phyloP scores from a whole-genome alignment of 2,329 filamentous ascomycete species.

The Plectosphaerella cucumerina region DNA sequence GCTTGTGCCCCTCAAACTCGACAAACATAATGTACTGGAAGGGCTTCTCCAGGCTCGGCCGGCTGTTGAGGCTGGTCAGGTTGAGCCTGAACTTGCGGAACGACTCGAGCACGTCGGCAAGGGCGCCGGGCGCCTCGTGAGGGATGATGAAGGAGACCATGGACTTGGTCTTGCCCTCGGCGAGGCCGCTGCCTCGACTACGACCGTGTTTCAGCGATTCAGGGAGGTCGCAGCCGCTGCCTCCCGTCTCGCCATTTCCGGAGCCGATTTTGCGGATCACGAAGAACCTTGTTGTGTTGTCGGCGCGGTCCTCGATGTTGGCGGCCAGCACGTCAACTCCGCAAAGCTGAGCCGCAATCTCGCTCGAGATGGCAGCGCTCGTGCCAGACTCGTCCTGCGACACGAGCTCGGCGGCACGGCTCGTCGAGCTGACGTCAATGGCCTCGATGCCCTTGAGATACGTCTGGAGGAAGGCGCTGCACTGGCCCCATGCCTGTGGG shows the following conservation, averaged over 20 bases:
- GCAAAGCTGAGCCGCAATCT: slow-evolving; percentile 65
- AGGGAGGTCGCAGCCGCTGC: background rate
- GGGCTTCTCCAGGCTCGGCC: slow-evolving; percentile 68
- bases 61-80: slow-evolving; percentile 83
- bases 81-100: slow-evolving; percentile 74
- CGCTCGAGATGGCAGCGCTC: slow-evolving; percentile 74
- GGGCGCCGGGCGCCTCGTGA: slow-evolving; percentile 72
- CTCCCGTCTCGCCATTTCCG: slow-evolving; percentile 5
- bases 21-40: slow-evolving; percentile 97
- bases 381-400: slow-evolving; percentile 52
- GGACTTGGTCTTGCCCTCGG: slow-evolving; percentile 51
- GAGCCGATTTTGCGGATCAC: slow-evolving; percentile 45
- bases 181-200: background rate
- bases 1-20: slow-evolving; percentile 69
- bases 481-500: slow-evolving; percentile 94
- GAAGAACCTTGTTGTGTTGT: slow-evolving; percentile 79
- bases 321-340: slow-evolving; percentile 65
- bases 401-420: slow-evolving; percentile 76
- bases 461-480: slow-evolving; percentile 66
- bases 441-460: slow-evolving; percentile 72
- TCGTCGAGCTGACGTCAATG: slow-evolving; percentile 82
- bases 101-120: slow-evolving; percentile 75
- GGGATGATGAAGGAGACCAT: slow-evolving; percentile 80
- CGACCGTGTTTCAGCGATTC: background rate
- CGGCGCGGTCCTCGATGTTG: slow-evolving; percentile 67